Percentiles rank a stretch among this genome's conserved stretches.
Conservation (phyloP, 1,284 basidiomycete genomes). For the Porodaedalea pini region DNA sequence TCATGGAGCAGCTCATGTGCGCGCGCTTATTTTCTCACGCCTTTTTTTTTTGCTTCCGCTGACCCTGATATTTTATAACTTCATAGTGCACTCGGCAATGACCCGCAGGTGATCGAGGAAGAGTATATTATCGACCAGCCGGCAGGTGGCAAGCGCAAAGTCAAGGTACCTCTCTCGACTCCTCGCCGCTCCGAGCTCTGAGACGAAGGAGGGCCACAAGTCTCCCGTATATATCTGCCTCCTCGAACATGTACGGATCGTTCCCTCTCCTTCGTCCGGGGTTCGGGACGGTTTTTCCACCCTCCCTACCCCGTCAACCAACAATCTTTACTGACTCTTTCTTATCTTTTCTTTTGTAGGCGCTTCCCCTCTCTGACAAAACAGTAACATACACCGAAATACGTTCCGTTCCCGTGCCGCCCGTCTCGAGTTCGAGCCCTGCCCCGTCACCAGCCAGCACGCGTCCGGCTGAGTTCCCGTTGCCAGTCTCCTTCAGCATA, state of each 20-base stretch:
- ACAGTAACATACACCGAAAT: slow-evolving; percentile 52
- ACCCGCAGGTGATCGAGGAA: slow-evolving; percentile 63
- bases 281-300: slow-evolving; percentile 72
- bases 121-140: slow-evolving; percentile 72
- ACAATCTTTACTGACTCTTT: slow-evolving; percentile 38
- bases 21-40: slow-evolving; percentile 24
- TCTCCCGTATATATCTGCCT: slow-evolving; percentile 30
- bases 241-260: slow-evolving; percentile 60
- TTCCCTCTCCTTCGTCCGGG: slow-evolving; percentile 79
- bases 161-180: slow-evolving; percentile 73
- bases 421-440: slow-evolving; percentile 52
- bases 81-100: slow-evolving; percentile 62
- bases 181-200: slow-evolving; percentile 83
- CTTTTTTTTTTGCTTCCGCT: neutral
- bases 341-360: slow-evolving; percentile 14
- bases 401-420: slow-evolving; percentile 60
- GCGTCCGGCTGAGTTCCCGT: slow-evolving; percentile 67
- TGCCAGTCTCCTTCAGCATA: slow-evolving; percentile 56
- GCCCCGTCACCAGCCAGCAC: slow-evolving; percentile 71
- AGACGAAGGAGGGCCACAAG: slow-evolving; percentile 70
- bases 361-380: slow-evolving; percentile 28
- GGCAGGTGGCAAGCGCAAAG: slow-evolving; percentile 62
- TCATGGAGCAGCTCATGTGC: slow-evolving; percentile 85
- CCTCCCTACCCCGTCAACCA: slow-evolving; percentile 43
- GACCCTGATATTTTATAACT: neutral